These are phyloP conservation scores for Scenedesmus sp. DNA, from an alignment of 163 green algal genomes.

Conservation along the genomic window DNA sequence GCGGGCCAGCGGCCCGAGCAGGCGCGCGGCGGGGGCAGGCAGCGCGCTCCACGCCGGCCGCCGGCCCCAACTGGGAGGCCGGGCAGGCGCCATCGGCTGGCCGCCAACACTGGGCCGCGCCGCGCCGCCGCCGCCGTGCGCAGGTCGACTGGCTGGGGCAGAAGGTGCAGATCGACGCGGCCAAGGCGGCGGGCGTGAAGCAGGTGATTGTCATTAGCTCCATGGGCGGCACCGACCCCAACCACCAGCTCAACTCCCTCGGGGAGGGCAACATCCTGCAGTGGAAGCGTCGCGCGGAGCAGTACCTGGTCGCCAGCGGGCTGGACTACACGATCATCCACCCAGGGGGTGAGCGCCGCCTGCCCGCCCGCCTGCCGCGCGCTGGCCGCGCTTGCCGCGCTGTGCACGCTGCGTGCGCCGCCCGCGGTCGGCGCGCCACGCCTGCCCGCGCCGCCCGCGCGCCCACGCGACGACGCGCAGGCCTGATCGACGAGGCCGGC, in stretches of 20 bases:
- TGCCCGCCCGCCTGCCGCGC: neutral
- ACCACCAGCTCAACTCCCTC: slow-evolving; percentile 84
- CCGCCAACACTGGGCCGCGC: too few relatives aligned
- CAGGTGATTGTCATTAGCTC: slow-evolving; percentile 82
- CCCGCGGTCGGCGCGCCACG: too few relatives aligned
- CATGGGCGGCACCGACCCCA: slow-evolving; percentile 84
- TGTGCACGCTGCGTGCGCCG: neutral
- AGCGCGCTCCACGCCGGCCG: too few relatives aligned
- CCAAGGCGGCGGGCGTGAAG: slow-evolving; percentile 82
- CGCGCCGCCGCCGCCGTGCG: too few relatives aligned
- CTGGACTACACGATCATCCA: slow-evolving; percentile 89
- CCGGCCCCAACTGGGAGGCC: too few relatives aligned
- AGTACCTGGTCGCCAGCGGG: slow-evolving; percentile 82
- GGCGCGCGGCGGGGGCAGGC: slow-evolving; percentile 21
- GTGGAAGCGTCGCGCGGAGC: slow-evolving; percentile 92
- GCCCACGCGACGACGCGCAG: slow-evolving; percentile 37
- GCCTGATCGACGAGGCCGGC: slow-evolving; percentile 73
- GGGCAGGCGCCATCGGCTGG: too few relatives aligned
- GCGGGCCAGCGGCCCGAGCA: slow-evolving; percentile 69
- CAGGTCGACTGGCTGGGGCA: slow-evolving; percentile 93
- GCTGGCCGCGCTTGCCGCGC: neutral
- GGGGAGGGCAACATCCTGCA: slow-evolving; percentile 86
- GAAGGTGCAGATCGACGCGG: slow-evolving; percentile 91
- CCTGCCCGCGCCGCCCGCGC: too few relatives aligned
- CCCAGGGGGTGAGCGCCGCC: slow-evolving; percentile 64